Base-by-base conservation (phyloP, 192 early-diverging fungal genomes). In the Endogone sp. region DNA sequence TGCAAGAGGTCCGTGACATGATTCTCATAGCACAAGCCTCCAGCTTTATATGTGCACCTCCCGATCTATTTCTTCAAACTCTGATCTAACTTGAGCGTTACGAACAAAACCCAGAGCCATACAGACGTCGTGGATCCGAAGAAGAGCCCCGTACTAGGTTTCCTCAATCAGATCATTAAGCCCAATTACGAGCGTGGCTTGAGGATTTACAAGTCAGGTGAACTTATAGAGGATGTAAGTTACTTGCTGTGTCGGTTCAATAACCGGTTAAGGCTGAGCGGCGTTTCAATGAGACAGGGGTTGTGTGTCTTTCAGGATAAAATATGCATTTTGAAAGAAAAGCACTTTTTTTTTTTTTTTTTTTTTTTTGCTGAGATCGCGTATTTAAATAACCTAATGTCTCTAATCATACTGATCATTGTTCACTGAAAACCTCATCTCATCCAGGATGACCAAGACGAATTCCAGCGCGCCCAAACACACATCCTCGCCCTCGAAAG, bases 121-220 rank as follows among this genome's bases (percentile, higher is more conserved):
- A 65, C 79, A 57, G 76, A 84, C 29, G 69, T 79, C n/a, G 74
- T 75, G 13, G 75, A 75, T 29, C 70, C 76, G 4, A 74, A 56
- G 21, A 79, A 75, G 59, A 67, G 74, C 25, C 77, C 81, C 1
- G 24, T 78, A 16, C 56, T 80, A 27, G 81, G 78, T 11, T 84
- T 84, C 64, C 62, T 84, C 56, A 81, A 79, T 60, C n/a, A n/a
- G n/a, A 69, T 77, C n/a, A 78, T 78, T 28, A 78, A 76, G 60
- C 83, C 77, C 2, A 79, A 73, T 49, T 71, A 72, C 57, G 83
- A 80, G 21, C 63, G 75, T 6, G 79, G 76, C 6, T 72, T 84
- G 66, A 76, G 74, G 31, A 71, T 76, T 49, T 84, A 79, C 32
- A 75, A 79, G 58, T 73, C 77, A 13, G 69, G 71, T 60, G 80